A percentile compares a stretch with the other conserved stretches of the same genome.
phyloP scores from a whole-genome alignment of 2,329 filamentous ascomycete genomes.

The Reticulascus tulasneorum region DNA sequence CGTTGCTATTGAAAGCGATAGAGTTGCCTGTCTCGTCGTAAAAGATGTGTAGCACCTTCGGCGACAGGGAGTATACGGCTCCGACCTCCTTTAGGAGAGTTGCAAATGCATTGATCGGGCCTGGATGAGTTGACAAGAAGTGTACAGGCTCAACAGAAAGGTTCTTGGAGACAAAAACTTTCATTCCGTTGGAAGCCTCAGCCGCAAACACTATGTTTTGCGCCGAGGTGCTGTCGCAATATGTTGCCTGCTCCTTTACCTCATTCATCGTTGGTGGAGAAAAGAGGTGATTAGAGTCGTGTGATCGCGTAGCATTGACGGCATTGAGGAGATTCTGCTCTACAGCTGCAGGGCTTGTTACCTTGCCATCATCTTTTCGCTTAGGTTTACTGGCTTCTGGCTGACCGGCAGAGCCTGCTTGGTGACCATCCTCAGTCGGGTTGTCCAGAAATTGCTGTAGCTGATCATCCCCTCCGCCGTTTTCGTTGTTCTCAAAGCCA shows the following conservation, averaged over 20 bases:
- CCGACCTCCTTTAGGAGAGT: constrained; percentile 65
- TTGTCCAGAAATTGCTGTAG: constrained; percentile 42
- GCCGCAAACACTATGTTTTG: constrained; percentile 70
- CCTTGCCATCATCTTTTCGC: constrained; percentile 43
- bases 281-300: constrained; percentile 71
- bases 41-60: constrained; percentile 75
- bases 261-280: constrained; percentile 65
- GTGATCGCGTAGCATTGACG: constrained; percentile 71
- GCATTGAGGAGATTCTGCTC: constrained; percentile 73
- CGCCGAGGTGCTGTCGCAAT: constrained; percentile 75
- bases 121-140: constrained; percentile 60
- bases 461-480: constrained; percentile 36
- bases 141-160: constrained; percentile 41
- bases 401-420: constrained; percentile 4
- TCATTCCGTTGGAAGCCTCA: constrained; percentile 67
- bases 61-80: constrained; percentile 66
- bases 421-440: constrained; percentile 15
- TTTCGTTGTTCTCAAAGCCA: constrained; percentile 55
- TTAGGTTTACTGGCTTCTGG: constrained; percentile 9
- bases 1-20: constrained; percentile 87
- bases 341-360: constrained; percentile 57
- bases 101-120: constrained; percentile 66
- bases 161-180: constrained; percentile 64
- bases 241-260: constrained; percentile 78
- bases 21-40: constrained; percentile 74